Evolutionary conservation across 768 basidiomycete genomes (phyloP).

Genomic region (Xanthoconium stramineum): DNA sequence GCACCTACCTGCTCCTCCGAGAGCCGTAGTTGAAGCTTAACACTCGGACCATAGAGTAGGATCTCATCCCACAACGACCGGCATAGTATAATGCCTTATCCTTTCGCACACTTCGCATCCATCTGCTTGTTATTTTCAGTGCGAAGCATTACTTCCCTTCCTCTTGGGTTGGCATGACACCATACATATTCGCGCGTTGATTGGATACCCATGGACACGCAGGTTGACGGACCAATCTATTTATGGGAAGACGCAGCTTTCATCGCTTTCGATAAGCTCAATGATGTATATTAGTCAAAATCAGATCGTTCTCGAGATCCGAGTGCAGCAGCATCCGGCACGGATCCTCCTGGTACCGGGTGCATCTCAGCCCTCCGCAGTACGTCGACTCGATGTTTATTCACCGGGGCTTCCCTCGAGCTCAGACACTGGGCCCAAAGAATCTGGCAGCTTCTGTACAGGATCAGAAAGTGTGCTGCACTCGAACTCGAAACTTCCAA

Average conservation of each 20-base stretch:
- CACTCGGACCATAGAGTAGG: neutral
- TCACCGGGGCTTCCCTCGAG: too few species aligned
- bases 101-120: neutral
- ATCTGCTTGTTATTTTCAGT: too few species aligned
- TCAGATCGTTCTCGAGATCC: too few species aligned
- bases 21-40: conserved; percentile 1
- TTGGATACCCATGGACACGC: conserved; percentile 4
- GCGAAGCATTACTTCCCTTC: neutral
- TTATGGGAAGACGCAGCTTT: neutral
- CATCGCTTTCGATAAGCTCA: neutral
- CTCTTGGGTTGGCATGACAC: conserved; percentile 2
- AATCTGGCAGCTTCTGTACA: too few species aligned
- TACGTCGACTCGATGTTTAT: too few species aligned
- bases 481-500: too few species aligned
- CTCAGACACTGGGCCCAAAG: too few species aligned
- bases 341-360: too few species aligned
- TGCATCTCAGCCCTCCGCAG: too few species aligned
- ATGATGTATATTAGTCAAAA: neutral
- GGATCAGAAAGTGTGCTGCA: too few species aligned
- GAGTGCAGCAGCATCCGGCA: too few species aligned
- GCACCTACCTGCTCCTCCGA: neutral
- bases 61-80: too few species aligned
- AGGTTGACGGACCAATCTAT: neutral
- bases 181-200: neutral
- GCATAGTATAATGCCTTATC: neutral